Conservation (phyloP, 2,329 filamentous ascomycete genomes). For the Hymenoscyphus linearis region DNA sequence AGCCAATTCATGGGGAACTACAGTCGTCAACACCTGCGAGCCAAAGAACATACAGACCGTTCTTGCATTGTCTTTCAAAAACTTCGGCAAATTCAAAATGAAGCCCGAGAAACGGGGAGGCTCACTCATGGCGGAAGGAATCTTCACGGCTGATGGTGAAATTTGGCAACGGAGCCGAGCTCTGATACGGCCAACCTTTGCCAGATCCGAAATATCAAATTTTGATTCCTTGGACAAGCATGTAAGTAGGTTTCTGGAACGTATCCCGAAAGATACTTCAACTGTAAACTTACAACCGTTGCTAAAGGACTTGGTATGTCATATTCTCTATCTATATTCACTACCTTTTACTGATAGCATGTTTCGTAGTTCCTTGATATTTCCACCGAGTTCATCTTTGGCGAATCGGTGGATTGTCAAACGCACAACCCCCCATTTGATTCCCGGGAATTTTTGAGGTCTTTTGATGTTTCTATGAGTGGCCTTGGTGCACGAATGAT, state of each 20-base stretch:
- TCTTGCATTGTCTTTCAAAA: conserved; percentile 48
- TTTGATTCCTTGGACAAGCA: conserved; percentile 55
- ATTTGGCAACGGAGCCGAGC: background rate
- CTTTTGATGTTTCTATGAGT: conserved; percentile 8
- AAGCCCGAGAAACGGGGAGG: conserved; percentile 36
- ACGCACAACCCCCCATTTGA: conserved; percentile 11
- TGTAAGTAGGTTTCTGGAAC: conserved; percentile 48
- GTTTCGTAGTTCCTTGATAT: conserved; percentile 52
- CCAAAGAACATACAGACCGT: conserved; percentile 51
- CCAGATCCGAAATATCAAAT: conserved; percentile 41
- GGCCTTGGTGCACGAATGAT: conserved; percentile 9
- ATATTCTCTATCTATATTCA: background rate
- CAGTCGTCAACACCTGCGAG: conserved; percentile 37
- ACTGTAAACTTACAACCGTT: conserved; percentile 56
- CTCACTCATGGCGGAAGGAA: conserved; percentile 48
- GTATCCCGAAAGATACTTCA: conserved; percentile 45
- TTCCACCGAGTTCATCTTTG: conserved; percentile 15
- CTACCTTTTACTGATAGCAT: background rate
- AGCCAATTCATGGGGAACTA: conserved; percentile 5
- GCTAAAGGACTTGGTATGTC: conserved; percentile 44
- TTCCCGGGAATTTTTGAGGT: background rate
- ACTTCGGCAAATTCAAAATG: conserved; percentile 40
- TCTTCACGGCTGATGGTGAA: conserved; percentile 41
- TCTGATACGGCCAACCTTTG: conserved; percentile 48
- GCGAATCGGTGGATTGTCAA: conserved; percentile 29